Conservation (phyloP, 2,329 filamentous ascomycete genomes). For the Hypoxylon sp. region DNA sequence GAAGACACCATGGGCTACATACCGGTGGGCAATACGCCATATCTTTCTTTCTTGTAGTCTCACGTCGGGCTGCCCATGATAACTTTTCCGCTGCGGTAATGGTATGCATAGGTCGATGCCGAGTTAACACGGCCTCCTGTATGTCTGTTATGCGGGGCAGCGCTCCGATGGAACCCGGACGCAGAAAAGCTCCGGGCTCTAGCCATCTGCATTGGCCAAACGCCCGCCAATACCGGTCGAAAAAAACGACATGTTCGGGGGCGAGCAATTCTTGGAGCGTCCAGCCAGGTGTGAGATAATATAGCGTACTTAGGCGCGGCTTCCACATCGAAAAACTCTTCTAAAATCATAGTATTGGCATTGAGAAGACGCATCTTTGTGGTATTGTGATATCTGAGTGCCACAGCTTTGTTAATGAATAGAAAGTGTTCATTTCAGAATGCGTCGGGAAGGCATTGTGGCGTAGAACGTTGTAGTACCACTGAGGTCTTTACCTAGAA, state of each 20-base stretch:
- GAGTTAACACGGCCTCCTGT: background rate
- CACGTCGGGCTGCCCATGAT: background rate
- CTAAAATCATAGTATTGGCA: background rate
- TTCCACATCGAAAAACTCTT: background rate
- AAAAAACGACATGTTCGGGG: background rate
- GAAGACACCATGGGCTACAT: background rate
- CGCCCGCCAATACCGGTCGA: background rate
- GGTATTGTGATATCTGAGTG: background rate
- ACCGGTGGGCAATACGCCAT: constrained; percentile 2
- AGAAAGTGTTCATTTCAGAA: too few relatives aligned
- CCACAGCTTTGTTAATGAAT: too few relatives aligned
- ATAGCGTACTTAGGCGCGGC: constrained; percentile 1
- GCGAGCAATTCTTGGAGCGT: constrained; percentile 10
- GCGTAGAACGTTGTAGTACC: too few relatives aligned
- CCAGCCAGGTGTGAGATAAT: constrained; percentile 13
- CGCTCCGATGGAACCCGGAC: background rate
- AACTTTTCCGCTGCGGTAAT: background rate
- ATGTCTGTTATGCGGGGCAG: background rate
- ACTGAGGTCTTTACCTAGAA: too few relatives aligned
- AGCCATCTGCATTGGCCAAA: background rate
- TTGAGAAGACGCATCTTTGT: constrained; percentile 2
- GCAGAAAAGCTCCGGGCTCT: background rate
- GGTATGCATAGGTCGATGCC: background rate
- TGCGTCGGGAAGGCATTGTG: too few relatives aligned
- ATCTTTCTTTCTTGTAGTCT: constrained; percentile 1